phyloP scores from a whole-genome alignment of 306 rosid species.

The Fragaria iinumae region DNA sequence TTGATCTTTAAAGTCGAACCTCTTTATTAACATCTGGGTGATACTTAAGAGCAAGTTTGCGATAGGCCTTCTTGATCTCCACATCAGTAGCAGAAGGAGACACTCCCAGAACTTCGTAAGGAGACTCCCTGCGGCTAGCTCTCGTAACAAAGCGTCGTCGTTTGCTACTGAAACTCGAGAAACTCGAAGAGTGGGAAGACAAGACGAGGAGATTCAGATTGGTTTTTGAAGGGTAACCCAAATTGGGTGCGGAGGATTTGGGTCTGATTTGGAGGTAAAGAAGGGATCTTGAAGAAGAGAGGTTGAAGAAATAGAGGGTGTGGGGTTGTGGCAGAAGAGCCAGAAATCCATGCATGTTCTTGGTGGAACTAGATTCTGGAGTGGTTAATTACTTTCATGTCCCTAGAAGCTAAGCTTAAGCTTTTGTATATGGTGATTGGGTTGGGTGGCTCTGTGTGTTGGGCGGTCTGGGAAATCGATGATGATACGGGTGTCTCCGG shows the following conservation, averaged over 20 bases:
- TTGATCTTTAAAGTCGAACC: conserved; percentile 28
- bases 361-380: conserved; percentile 15
- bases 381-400: conserved; percentile 23
- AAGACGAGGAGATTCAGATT: conserved; percentile 8
- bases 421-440: background rate
- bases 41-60: conserved; percentile 91
- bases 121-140: conserved; percentile 68
- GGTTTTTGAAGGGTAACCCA: conserved; percentile 16
- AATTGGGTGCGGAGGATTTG: conserved; percentile 33
- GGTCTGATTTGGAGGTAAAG: conserved; percentile 34
- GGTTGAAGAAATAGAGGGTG: conserved; percentile 18
- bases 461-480: conserved; percentile 3
- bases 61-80: conserved; percentile 84
- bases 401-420: background rate
- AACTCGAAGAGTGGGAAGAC: conserved; percentile 3
- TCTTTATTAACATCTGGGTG: conserved; percentile 97
- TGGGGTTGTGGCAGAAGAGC: conserved; percentile 29
- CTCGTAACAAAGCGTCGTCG: conserved; percentile 25
- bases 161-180: conserved; percentile 27
- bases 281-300: conserved; percentile 31
- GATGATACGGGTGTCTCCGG: background rate
- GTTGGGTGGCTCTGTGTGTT: background rate
- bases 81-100: conserved; percentile 64
- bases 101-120: conserved; percentile 76
- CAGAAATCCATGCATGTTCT: conserved; percentile 50